Base-by-base conservation (phyloP, 2,329 filamentous ascomycete species). In the Pyrenophora tritici-repentis region DNA sequence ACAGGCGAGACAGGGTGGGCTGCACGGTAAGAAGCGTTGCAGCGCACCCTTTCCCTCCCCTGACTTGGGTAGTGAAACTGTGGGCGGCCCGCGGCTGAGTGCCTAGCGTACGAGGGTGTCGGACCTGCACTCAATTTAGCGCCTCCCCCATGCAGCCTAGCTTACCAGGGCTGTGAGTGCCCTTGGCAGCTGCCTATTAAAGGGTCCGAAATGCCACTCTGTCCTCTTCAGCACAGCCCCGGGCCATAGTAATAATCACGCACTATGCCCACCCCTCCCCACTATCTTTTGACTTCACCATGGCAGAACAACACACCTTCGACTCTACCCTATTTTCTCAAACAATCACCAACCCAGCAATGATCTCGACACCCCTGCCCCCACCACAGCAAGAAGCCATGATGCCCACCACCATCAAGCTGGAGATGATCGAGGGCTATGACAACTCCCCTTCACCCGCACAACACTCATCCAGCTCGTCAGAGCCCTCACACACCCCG, bases 391-490 rank as follows among this genome's bases (percentile, higher is more conserved):
- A 60, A n/a, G 52, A 67, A 41, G 50, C 59, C 18, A 58, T 55
- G 34, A 58, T 55, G 34, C 61, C 66, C 42, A 65, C 67, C 41
- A 75, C 72, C 41, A 74, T 76, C 66, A 76, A 76, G 59, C 71
- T 75, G 68, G 73, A 76, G 59, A 73, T 75, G 62, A 66, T 75
- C 49, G 61, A 73, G 44, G 57, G 65, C 43, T 58, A 59, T 29
- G 65, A 65, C 50, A 44, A 51, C 50, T 59, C 63, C 20, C 57
- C 65, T 6, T 55, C 69, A 18, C 59, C 58, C 13, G 42, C 62
- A 33, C 59, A 63, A 12, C 50, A 64, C 26, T 55, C 59, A 6
- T 47, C 49, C 34, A 56, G 53, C 39, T 54, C 55, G 14, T 56
- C 62, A 18, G 55, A 65, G 43, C 42, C 62, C 37, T 47, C 58